phyloP scores from a whole-genome alignment of 2,329 filamentous ascomycete species.

The Graphium sp. region DNA sequence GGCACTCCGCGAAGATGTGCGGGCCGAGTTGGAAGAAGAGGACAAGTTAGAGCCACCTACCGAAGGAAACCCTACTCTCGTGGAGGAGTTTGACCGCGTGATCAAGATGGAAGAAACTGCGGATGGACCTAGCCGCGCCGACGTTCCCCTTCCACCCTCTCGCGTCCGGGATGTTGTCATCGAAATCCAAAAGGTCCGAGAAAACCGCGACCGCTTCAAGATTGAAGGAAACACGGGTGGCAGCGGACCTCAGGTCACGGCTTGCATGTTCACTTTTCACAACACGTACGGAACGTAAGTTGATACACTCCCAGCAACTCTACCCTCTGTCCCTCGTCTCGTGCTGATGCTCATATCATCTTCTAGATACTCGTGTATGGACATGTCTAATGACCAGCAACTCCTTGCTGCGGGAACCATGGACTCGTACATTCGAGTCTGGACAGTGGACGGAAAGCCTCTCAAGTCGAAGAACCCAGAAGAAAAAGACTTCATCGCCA shows the following conservation, averaged over 20 bases:
- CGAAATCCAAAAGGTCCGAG: slow-evolving; percentile 85
- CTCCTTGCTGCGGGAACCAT: slow-evolving; percentile 79
- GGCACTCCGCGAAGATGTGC: slow-evolving; percentile 69
- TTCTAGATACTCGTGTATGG: slow-evolving; percentile 68
- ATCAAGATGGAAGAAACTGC: slow-evolving; percentile 80
- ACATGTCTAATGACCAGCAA: slow-evolving; percentile 82
- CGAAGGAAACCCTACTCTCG: slow-evolving; percentile 52
- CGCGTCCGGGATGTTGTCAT: slow-evolving; percentile 80
- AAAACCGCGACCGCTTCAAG: slow-evolving; percentile 80
- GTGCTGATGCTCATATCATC: slow-evolving; percentile 6
- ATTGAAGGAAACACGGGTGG: slow-evolving; percentile 76
- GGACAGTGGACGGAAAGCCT: slow-evolving; percentile 74
- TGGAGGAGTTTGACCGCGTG: slow-evolving; percentile 77
- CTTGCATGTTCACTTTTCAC: slow-evolving; percentile 97
- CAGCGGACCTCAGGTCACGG: slow-evolving; percentile 65
- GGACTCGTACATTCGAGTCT: slow-evolving; percentile 91
- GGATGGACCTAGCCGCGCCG: slow-evolving; percentile 61
- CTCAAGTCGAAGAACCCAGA: slow-evolving; percentile 49
- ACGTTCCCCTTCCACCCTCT: slow-evolving; percentile 76
- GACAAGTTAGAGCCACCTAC: slow-evolving; percentile 61
- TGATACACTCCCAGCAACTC: neutral
- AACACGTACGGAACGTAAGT: slow-evolving; percentile 80
- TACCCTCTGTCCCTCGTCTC: too few relatives aligned
- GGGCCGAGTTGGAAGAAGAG: slow-evolving; percentile 72
- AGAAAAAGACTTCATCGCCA: slow-evolving; percentile 42